Percentiles rank a stretch among this genome's conserved stretches.
These are phyloP conservation scores for Trichocladium antarcticum DNA, from an alignment of 495 filamentous ascomycete genomes.

Conservation along the genomic window DNA sequence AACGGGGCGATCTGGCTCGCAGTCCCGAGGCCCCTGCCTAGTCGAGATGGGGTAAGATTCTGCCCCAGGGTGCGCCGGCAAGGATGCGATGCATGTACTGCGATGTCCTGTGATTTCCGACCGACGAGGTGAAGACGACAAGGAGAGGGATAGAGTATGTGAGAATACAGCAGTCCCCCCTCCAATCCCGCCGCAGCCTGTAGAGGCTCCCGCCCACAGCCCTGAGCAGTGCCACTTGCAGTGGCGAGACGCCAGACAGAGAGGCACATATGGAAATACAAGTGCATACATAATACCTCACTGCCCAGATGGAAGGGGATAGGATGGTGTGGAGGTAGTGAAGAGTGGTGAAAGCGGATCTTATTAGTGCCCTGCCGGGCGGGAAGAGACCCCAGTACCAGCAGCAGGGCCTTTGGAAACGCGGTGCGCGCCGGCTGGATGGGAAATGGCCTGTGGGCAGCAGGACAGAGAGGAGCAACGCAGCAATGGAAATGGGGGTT, in stretches of 20 bases:
- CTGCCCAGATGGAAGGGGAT: too few species aligned
- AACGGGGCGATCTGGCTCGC: constrained; percentile 39
- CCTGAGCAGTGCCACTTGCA: background rate
- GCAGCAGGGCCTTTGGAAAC: constrained; percentile 6
- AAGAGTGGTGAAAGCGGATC: background rate
- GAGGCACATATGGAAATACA: background rate
- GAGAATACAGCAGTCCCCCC: background rate
- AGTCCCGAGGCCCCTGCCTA: constrained; percentile 18
- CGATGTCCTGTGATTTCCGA: constrained; percentile 14
- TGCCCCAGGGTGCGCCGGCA: constrained; percentile 2
- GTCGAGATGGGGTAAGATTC: constrained; percentile 25
- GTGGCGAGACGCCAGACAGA: too few species aligned
- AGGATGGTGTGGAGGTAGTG: too few species aligned
- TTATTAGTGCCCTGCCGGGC: constrained; percentile 16
- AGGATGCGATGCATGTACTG: constrained; percentile 11
- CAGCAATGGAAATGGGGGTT: constrained; percentile 5
- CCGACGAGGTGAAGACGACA: background rate
- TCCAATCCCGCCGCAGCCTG: background rate
- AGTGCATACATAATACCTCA: too few species aligned
- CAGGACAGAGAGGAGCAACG: constrained; percentile 4
- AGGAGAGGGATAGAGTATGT: too few species aligned
- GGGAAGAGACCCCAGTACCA: constrained; percentile 13
- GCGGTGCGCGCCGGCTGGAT: constrained; percentile 8
- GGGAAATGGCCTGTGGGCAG: constrained; percentile 12
- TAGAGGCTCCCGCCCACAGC: background rate